Evolutionary conservation across 225 moss, liverwort and hornwort species (phyloP), one percentile per base, ranked within the genome.

Genomic region (Ulota crispa): DNA sequence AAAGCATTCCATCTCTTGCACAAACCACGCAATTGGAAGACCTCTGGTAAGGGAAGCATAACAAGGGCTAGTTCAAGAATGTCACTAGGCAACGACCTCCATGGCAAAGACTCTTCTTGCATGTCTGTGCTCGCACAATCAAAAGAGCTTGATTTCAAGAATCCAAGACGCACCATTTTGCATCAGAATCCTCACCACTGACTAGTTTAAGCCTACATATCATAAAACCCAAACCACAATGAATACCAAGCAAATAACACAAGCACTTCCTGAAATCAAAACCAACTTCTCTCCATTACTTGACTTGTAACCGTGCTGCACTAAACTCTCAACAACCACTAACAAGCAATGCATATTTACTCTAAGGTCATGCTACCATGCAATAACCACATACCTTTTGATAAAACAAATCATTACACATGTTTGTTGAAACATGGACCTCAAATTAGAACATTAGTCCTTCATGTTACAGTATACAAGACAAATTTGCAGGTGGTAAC

Each of bases 1-100:
- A 87, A 45, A 39, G 66, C 73, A 64, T 87, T 83, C 87, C 89
- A 89, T 65, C 85, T 82, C 87, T 85, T 89, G 80, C 85, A 87
- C 20, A 87, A 80, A 23, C 68, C 63, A 42, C 85, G 85, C 3
- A 83, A 23, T 70, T 43, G 85, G 42, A 87, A 89, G 53, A 89
- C 20, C 15, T 83, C 57, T 14, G 80, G 80, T 27, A 89, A 81
- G 5, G 83, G 78, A 24, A 89, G 74, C 34, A 80, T 78, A 60
- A 74, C 82, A 64, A 89, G 63, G 28, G 80, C 73, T 26, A 42
- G 73, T 26, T 89, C 87, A 1, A 89, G 59, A 11, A 87, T 68
- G 7, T 87, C 87, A 23, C 53, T 60, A 6, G 89, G 89, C 45
- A 89, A 59, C 42, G 37, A 80, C 12, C 57, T 31, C 89, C 84